Base-by-base conservation (phyloP, 2,329 filamentous ascomycete genomes). In the Cryphonectria parasitica region DNA sequence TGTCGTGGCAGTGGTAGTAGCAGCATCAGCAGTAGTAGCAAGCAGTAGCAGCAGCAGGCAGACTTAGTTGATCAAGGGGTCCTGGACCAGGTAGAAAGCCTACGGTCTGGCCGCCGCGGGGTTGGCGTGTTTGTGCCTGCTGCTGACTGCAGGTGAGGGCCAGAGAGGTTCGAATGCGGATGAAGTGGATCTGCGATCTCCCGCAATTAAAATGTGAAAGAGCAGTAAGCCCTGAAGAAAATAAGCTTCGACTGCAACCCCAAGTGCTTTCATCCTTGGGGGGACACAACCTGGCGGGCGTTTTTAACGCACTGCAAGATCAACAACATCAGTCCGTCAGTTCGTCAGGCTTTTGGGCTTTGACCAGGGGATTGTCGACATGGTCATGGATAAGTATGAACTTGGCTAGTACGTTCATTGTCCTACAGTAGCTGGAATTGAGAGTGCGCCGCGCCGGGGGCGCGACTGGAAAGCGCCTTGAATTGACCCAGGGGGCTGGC, bases 41-140 rank as follows among this genome's bases (percentile, higher is more conserved):
- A 58, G 64, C 22, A 34, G 13, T 15, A 39, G 17, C 43, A 28
- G 63, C 25, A 36, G 43, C 43, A 15, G 64, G 49, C 19, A 41
- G 49, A 45, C 41, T 49, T 54, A 54, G 64, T 28, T 58, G 49
- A 43, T 43, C 31, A 41, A 58, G 52, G 64, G 39, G 39, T 43
- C 41, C 41, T 39, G 41, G 63, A 36, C 43, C 22, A 45, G 63
- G 49, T 31, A 25, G 28, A 60, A 17, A 67, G 65, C 41, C 39
- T 67, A 43, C 39, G 61, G 65, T 54, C 45, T 67, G 65, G 65
- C 64, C 54, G 64, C 25, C 64, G 64, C 65, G 65, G 65, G 65
- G 65, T 60, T 61, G 54, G 52, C 25, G 43, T 67, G 54, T 43
- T 17, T 66, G 52, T 56, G 25, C 28, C 63, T 65, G 62, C 43